Percentiles rank a stretch among this genome's conserved stretches.
phyloP scores from a whole-genome alignment of 75 land plant genomes.

The Sequoiadendron giganteum region DNA sequence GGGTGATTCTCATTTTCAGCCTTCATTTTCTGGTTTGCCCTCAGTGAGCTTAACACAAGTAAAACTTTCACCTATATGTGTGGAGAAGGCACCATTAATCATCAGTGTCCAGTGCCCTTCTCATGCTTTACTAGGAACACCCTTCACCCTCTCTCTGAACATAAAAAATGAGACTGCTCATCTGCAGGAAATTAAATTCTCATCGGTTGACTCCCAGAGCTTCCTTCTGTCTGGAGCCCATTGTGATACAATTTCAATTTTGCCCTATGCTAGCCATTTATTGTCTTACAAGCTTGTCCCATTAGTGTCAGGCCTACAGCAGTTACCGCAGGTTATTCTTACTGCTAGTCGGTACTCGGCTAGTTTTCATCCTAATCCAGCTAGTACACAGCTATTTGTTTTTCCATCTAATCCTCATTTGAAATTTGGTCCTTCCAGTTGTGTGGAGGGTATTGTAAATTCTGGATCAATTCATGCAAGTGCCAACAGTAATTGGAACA shows the following conservation, averaged over 20 bases:
- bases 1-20: not conserved
- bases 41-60: constrained; percentile 28
- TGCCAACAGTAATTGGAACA: not conserved
- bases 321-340: constrained; percentile 72
- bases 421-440: constrained; percentile 4
- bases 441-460: not conserved
- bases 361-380: constrained; percentile 53
- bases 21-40: not conserved
- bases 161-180: constrained; percentile 65
- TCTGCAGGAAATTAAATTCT: constrained; percentile 82
- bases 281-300: constrained; percentile 85
- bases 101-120: constrained; percentile 79
- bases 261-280: constrained; percentile 67
- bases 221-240: constrained; percentile 86
- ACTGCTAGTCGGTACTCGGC: constrained; percentile 73
- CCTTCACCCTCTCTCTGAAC: constrained; percentile 57
- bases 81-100: constrained; percentile 77
- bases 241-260: constrained; percentile 53
- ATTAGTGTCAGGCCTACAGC: constrained; percentile 66
- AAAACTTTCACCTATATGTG: constrained; percentile 58
- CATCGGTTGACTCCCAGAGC: constrained; percentile 69
- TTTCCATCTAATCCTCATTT: constrained; percentile 70
- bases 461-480: not conserved
- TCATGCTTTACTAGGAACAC: constrained; percentile 72
- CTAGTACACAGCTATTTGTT: constrained; percentile 70